phyloP scores from a whole-genome alignment of 495 filamentous ascomycete species.

The Xylaria scruposa region DNA sequence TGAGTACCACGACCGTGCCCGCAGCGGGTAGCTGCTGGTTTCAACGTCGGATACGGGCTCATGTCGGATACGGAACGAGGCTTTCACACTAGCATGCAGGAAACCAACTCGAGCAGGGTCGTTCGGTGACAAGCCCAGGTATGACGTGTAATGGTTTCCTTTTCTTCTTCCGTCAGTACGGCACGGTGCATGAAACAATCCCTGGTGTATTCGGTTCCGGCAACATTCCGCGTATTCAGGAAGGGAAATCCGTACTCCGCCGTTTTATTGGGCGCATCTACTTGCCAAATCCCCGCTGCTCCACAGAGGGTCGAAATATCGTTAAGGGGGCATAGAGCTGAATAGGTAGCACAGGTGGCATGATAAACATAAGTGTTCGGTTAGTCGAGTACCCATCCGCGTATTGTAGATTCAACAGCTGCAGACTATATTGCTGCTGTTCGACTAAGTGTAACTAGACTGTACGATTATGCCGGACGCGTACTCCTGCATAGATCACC shows the following conservation, averaged over 20 bases:
- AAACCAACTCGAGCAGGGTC: not conserved
- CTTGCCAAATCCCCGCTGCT: not conserved
- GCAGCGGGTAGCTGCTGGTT: not conserved
- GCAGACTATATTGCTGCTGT: not conserved
- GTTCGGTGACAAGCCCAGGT: not conserved
- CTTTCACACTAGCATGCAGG: not conserved
- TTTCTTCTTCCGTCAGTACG: not conserved
- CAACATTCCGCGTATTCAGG: not conserved
- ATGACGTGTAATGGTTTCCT: not conserved
- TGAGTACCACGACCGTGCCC: not conserved
- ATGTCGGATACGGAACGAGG: not conserved
- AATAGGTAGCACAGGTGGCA: not conserved
- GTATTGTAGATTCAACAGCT: not conserved
- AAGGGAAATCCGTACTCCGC: not conserved
- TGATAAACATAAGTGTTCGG: not conserved
- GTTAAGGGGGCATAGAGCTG: not conserved
- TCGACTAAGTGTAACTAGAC: not conserved
- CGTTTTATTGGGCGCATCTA: slow-evolving; percentile 3
- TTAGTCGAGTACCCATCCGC: not conserved
- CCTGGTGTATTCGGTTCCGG: not conserved
- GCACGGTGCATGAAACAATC: not conserved
- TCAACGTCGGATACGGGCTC: not conserved
- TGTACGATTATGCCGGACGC: not conserved
- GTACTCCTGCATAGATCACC: not conserved
- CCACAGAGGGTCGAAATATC: not conserved